Conservation (phyloP, 495 filamentous ascomycete genomes). For the Penicillium pancosmium region DNA sequence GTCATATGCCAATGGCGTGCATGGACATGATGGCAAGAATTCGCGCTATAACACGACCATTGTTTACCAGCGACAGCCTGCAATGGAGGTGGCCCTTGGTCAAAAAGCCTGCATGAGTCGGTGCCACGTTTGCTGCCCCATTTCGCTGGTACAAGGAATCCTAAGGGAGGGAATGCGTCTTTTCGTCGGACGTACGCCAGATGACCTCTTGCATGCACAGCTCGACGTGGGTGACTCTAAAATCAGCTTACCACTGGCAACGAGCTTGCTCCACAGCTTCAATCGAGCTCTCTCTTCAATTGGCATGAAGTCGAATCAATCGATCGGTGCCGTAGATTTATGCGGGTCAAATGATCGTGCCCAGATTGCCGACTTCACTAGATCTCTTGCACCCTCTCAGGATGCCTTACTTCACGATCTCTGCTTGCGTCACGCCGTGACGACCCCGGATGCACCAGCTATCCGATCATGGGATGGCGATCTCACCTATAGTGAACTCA, state of each 20-base stretch:
- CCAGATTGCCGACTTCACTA: constrained; percentile 15
- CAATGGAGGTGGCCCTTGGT: neutral
- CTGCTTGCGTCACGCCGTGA: constrained; percentile 14
- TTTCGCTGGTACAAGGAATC: neutral
- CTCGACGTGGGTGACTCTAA: constrained; percentile 7
- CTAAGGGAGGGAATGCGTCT: constrained; percentile 9
- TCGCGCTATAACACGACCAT: constrained; percentile 8
- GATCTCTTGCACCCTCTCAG: constrained; percentile 11
- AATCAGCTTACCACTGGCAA: constrained; percentile 13
- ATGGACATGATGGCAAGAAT: neutral
- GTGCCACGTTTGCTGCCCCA: constrained; percentile 15
- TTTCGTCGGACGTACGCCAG: constrained; percentile 9
- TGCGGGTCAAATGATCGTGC: constrained; percentile 15
- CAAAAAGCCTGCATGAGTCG: constrained; percentile 1
- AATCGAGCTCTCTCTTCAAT: constrained; percentile 19
- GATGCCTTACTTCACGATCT: constrained; percentile 22
- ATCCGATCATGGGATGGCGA: constrained; percentile 36
- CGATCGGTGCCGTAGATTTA: constrained; percentile 15
- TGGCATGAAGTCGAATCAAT: neutral
- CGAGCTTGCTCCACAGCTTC: constrained; percentile 24
- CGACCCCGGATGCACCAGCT: constrained; percentile 19
- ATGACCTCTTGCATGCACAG: constrained; percentile 12
- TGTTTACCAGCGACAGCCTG: constrained; percentile 13
- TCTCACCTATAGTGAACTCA: constrained; percentile 36
- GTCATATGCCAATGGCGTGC: neutral